phyloP scores from a whole-genome alignment of 2,329 filamentous ascomycete species.

The Phyllosticta capitalensis region DNA sequence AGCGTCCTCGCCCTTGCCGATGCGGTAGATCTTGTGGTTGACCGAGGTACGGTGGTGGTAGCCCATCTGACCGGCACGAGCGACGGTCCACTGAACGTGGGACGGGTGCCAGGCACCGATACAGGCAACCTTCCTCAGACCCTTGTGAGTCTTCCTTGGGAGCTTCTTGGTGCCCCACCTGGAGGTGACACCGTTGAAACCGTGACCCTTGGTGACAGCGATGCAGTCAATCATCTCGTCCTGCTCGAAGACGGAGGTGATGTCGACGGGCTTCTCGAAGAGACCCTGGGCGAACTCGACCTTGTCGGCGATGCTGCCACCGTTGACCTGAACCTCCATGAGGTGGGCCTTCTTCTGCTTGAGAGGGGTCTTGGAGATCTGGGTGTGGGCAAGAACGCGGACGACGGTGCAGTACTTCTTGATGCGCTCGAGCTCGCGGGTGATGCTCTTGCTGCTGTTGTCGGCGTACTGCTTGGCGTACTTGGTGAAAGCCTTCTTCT shows the following conservation, averaged over 20 bases:
- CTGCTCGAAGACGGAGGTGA: slow-evolving; percentile 95
- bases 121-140: slow-evolving; percentile 99
- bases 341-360: slow-evolving; percentile 99
- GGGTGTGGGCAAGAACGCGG: slow-evolving; percentile 97
- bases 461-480: slow-evolving; percentile 99
- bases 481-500: slow-evolving; percentile 99
- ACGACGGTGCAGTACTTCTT: slow-evolving; percentile 99
- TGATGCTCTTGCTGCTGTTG: slow-evolving; percentile 79
- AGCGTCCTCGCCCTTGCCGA: slow-evolving; percentile 85
- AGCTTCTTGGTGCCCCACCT: slow-evolving; percentile 99
- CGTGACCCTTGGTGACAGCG: slow-evolving; percentile 99
- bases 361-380: slow-evolving; percentile 97
- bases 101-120: slow-evolving; percentile 99
- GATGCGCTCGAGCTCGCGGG: slow-evolving; percentile 97
- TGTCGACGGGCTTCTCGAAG: slow-evolving; percentile 97
- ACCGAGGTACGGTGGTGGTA: slow-evolving; percentile 99
- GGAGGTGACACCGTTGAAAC: slow-evolving; percentile 92
- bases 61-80: slow-evolving; percentile 98
- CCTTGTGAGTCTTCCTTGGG: slow-evolving; percentile 99
- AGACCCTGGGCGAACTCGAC: slow-evolving; percentile 89
- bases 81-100: slow-evolving; percentile 99
- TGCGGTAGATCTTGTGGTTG: slow-evolving; percentile 99
- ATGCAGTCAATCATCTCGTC: slow-evolving; percentile 99
- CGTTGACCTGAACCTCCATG: slow-evolving; percentile 99
- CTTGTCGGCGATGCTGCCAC: slow-evolving; percentile 92